phyloP scores from a whole-genome alignment of 805 yeast genomes.

The Schwanniomyces occidentalis region DNA sequence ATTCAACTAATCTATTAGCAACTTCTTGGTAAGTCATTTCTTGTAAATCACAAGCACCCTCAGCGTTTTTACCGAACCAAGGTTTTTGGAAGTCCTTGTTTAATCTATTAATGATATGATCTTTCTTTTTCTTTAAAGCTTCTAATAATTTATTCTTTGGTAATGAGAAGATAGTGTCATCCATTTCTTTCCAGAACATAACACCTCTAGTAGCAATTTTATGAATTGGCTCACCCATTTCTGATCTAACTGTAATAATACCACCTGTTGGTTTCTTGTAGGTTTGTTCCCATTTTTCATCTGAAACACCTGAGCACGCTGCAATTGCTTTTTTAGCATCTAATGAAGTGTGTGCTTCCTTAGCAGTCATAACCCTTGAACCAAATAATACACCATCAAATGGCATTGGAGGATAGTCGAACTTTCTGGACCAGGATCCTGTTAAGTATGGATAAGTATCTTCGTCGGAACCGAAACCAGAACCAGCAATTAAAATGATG shows the following conservation, averaged over 20 bases:
- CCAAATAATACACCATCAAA: slow-evolving; percentile 97
- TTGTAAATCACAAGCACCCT: slow-evolving; percentile 84
- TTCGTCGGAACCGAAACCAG: slow-evolving; percentile 96
- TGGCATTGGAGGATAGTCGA: slow-evolving; percentile 97
- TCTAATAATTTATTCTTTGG: slow-evolving; percentile 87
- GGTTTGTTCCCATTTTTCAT: slow-evolving; percentile 87
- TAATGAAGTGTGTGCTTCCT: slow-evolving; percentile 91
- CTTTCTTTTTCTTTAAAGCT: slow-evolving; percentile 79
- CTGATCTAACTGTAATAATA: slow-evolving; percentile 91
- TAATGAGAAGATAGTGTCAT: slow-evolving; percentile 85
- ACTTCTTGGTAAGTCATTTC: slow-evolving; percentile 96
- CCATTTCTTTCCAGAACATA: slow-evolving; percentile 94
- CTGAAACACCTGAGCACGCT: slow-evolving; percentile 86
- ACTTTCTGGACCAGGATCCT: slow-evolving; percentile 91
- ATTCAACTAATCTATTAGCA: slow-evolving; percentile 80
- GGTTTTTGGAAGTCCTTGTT: slow-evolving; percentile 97
- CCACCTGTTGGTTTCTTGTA: slow-evolving; percentile 97
- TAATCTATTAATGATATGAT: slow-evolving; percentile 78
- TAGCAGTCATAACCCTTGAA: slow-evolving; percentile 95
- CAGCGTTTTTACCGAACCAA: slow-evolving; percentile 85
- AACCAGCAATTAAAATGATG: slow-evolving; percentile 92
- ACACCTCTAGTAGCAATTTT: slow-evolving; percentile 98
- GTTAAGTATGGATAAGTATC: slow-evolving; percentile 97
- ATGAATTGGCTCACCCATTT: slow-evolving; percentile 99
- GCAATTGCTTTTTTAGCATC: slow-evolving; percentile 94